Evolutionary conservation across 768 basidiomycete genomes (phyloP), one percentile per base, ranked within the genome.

Genomic region (Boletus sp.): DNA sequence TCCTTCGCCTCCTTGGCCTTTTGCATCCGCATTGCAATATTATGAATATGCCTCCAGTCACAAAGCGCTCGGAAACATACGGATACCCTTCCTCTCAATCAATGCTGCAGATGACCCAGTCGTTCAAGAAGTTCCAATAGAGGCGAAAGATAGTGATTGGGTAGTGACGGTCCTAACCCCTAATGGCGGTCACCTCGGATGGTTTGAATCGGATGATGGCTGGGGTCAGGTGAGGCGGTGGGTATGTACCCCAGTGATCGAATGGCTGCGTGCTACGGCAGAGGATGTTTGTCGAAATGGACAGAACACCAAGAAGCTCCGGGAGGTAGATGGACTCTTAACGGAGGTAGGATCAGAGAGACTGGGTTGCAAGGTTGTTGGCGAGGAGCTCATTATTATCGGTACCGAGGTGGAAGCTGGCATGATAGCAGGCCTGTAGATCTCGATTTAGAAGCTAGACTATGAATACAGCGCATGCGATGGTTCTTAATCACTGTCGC

Each of bases 21-120:
- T 80, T 63, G 64, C 72, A 38, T 69, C 74, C 11, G 76, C 75
- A 47, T 44, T 57, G 11, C 79, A 77, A 46, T 83, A 84, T 62
- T 79, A 81, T 59, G 61, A 67, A 49, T 77, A 77, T 63, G 74
- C 76, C 7, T 85, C 88, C 7, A 85, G 83, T 64, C 82, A 88
- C 68, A 67, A 82, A 37, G 74, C 83, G 46, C 70, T 91, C 27
- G 69, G 71, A 51, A 72, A 79, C 52, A 77, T 93, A 59, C 76
- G 74, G 41, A 82, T 93, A 30, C 92, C 92, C 14, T 85, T 84
- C 69, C 78, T 94, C 8, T 81, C 85, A 7, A 77, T 93, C 54
- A 89, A 87, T 63, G 79, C 90, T 17, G 79, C 77, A 23, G 88
- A 92, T 67, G 90, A 92, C 69, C 90, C 90, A 19, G 79, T 92